Evolutionary conservation across 2,329 filamentous ascomycete genomes (phyloP).

Genomic region (Paracoccidioides brasiliensis): DNA sequence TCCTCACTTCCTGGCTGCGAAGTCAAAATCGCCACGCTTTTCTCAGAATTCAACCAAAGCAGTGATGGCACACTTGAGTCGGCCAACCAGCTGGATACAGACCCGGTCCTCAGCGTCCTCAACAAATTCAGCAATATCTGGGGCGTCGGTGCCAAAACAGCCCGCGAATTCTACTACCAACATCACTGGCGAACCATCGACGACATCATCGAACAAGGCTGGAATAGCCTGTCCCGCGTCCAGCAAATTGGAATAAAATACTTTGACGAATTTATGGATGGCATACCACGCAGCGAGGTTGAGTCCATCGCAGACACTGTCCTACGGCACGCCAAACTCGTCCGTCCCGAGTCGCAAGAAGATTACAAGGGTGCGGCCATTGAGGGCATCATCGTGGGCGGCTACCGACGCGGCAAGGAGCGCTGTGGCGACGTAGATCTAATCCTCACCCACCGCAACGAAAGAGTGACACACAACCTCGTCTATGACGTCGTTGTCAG

Average conservation of each 20-base stretch:
- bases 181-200: slow-evolving; percentile 72
- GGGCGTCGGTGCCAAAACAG: slow-evolving; percentile 77
- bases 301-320: slow-evolving; percentile 54
- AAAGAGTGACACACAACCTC: slow-evolving; percentile 54
- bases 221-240: slow-evolving; percentile 58
- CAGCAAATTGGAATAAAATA: slow-evolving; percentile 93
- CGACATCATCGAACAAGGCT: slow-evolving; percentile 72
- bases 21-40: slow-evolving; percentile 63
- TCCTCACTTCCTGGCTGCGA: slow-evolving; percentile 63
- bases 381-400: slow-evolving; percentile 58
- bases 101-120: slow-evolving; percentile 52
- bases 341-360: slow-evolving; percentile 36
- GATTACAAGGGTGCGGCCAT: slow-evolving; percentile 31
- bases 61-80: slow-evolving; percentile 47
- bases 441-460: slow-evolving; percentile 65
- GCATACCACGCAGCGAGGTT: slow-evolving; percentile 61
- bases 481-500: slow-evolving; percentile 56
- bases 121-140: slow-evolving; percentile 70
- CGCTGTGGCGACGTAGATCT: slow-evolving; percentile 73
- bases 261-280: slow-evolving; percentile 68
- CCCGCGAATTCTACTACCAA: slow-evolving; percentile 64
- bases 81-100: slow-evolving; percentile 48
- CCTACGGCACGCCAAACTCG: slow-evolving; percentile 50
- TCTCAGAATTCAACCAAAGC: slow-evolving; percentile 55
- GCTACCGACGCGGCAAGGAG: slow-evolving; percentile 66